Evolutionary conservation across 129 eudicot genomes (phyloP).

Genomic region (Chrysanthemum seticuspe): DNA sequence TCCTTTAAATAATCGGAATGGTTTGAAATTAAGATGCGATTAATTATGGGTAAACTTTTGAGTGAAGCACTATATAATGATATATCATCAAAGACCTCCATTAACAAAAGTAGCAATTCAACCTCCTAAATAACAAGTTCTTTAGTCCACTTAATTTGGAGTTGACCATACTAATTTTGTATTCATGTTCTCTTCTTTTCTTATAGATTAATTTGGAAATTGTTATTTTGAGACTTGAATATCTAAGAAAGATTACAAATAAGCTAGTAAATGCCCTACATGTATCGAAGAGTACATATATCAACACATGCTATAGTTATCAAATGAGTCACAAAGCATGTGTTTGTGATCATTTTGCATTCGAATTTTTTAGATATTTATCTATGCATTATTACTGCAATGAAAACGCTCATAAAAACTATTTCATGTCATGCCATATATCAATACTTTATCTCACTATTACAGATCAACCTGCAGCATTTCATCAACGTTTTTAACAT

Average conservation of each 20-base stretch:
- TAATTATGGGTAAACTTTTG: constrained; percentile 24
- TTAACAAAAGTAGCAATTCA: constrained; percentile 29
- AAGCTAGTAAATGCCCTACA: no score
- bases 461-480: no score
- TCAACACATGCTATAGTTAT: no score
- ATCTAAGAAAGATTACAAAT: not conserved
- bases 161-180: constrained; percentile 32
- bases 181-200: not conserved
- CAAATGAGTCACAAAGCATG: no score
- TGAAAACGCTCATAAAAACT: no score
- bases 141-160: constrained; percentile 22
- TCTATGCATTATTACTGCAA: no score
- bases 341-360: no score
- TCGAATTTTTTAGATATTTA: no score
- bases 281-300: no score
- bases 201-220: not conserved
- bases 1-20: constrained; percentile 25
- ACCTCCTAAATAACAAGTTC: constrained; percentile 16
- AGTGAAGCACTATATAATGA: constrained; percentile 5
- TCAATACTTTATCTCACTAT: no score
- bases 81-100: constrained; percentile 28
- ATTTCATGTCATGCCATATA: no score
- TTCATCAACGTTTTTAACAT: no score
- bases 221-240: not conserved
- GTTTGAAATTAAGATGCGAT: constrained; percentile 29